These are phyloP conservation scores for Ophiorrhiza pumila DNA, from an alignment of 257 asterid genomes.

Conservation along the genomic window DNA sequence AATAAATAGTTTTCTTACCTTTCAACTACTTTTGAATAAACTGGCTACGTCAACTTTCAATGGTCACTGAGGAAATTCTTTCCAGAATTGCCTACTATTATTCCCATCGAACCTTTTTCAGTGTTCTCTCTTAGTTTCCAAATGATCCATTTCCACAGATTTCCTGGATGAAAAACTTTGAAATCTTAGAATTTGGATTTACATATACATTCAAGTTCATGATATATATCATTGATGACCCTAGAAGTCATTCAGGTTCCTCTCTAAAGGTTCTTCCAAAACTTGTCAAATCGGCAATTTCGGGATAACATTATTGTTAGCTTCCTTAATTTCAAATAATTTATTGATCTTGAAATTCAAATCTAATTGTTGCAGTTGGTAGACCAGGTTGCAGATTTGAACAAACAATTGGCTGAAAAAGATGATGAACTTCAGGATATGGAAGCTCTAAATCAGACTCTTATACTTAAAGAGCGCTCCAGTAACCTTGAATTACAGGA, in stretches of 20 bases:
- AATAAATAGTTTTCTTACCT: not conserved
- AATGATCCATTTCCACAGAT: not conserved
- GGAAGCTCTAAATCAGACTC: conserved; percentile 53
- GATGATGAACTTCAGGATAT: conserved; percentile 66
- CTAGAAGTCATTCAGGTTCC: not conserved
- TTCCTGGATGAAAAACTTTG: not conserved
- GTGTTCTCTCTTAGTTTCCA: not conserved
- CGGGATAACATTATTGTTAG: too few species aligned
- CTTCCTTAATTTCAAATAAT: not conserved
- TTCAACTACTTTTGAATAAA: too few species aligned
- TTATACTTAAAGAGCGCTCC: conserved; percentile 66
- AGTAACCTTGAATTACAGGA: conserved; percentile 83
- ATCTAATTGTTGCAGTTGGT: not conserved
- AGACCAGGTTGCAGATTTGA: conserved; percentile 21
- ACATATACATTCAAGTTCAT: not conserved
- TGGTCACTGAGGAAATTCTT: too few species aligned
- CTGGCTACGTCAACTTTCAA: too few species aligned
- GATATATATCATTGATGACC: not conserved
- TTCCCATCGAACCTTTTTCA: not conserved
- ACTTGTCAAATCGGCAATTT: not conserved
- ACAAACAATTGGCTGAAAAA: conserved; percentile 59
- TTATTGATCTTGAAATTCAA: not conserved
- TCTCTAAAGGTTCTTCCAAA: not conserved
- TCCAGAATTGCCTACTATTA: not conserved
- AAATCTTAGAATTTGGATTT: not conserved